Conservation (phyloP, 805 yeast genomes). For the Komagataella mondaviorum region DNA sequence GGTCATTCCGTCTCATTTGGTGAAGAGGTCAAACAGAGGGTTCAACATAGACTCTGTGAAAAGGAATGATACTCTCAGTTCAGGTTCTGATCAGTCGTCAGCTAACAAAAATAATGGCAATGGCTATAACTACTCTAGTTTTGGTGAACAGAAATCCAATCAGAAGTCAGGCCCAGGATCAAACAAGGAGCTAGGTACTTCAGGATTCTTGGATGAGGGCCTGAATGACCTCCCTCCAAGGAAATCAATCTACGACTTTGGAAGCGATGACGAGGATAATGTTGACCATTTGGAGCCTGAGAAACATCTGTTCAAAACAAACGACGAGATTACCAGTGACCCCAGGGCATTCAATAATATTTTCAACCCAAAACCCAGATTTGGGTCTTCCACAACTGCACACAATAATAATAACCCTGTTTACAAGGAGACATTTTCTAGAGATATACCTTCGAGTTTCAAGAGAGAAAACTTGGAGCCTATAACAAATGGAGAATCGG, state of each 20-base stretch:
- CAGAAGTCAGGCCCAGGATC: not conserved
- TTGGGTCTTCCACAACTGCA: not conserved
- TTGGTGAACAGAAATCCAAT: not conserved
- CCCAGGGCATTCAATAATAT: constrained; percentile 31
- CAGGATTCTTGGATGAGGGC: constrained; percentile 6
- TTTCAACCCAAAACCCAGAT: constrained; percentile 16
- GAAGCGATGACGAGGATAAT: constrained; percentile 24
- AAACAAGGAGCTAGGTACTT: not conserved
- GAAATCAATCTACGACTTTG: constrained; percentile 34
- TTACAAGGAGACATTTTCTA: not conserved
- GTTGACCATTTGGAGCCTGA: constrained; percentile 17
- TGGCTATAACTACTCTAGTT: not conserved
- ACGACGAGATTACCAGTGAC: constrained; percentile 10
- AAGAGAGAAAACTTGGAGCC: constrained; percentile 4
- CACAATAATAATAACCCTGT: not conserved
- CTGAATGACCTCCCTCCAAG: constrained; percentile 35
- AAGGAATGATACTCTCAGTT: not conserved
- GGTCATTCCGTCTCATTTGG: constrained; percentile 2
- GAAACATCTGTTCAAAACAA: constrained; percentile 20
- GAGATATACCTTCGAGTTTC: not conserved
- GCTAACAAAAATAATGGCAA: not conserved
- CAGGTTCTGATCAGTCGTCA: not conserved
- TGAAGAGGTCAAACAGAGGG: constrained; percentile 1
- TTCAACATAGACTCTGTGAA: not conserved
- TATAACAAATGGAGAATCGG: constrained; percentile 27